These are phyloP conservation scores for Salvia rosmarinus DNA, from an alignment of 257 asterid species.

Conservation along the genomic window DNA sequence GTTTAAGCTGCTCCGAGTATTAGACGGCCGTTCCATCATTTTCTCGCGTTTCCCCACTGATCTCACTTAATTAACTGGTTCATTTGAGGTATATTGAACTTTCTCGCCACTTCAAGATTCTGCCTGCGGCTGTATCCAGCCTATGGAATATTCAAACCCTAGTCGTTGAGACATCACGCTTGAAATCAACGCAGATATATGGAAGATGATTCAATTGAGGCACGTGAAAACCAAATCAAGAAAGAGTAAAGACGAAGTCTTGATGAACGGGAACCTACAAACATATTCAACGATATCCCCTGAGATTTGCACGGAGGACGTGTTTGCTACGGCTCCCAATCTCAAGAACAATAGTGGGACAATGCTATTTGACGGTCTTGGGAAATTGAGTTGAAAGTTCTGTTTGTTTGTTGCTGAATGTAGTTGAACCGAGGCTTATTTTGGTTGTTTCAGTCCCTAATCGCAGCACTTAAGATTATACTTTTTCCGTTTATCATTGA, in stretches of 20 bases:
- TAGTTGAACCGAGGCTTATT: too few relatives aligned
- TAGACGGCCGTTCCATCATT: slow-evolving; percentile 46
- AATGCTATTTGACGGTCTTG: slow-evolving; percentile 46
- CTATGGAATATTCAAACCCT: slow-evolving; percentile 65
- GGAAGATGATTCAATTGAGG: slow-evolving; percentile 63
- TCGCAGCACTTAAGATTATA: background rate
- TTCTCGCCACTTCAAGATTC: slow-evolving; percentile 41
- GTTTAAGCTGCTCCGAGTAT: slow-evolving; percentile 58
- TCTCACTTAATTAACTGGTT: slow-evolving; percentile 43
- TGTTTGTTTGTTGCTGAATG: background rate
- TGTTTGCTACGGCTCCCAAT: slow-evolving; percentile 50
- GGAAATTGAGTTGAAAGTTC: slow-evolving; percentile 30
- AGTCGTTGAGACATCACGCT: slow-evolving; percentile 48
- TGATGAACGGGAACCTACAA: slow-evolving; percentile 46
- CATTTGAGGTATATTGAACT: slow-evolving; percentile 60
- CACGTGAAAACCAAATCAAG: slow-evolving; percentile 50
- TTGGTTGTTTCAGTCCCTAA: background rate
- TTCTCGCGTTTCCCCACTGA: slow-evolving; percentile 52
- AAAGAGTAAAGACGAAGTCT: slow-evolving; percentile 39
- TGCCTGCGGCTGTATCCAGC: slow-evolving; percentile 47
- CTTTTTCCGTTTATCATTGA: background rate
- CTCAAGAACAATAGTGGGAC: slow-evolving; percentile 44
- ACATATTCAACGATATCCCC: slow-evolving; percentile 64
- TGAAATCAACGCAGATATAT: slow-evolving; percentile 50
- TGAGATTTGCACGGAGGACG: slow-evolving; percentile 58